Evolutionary conservation across 352 stramenopile genomes (phyloP).

Genomic region (Pythium apleroticum): DNA sequence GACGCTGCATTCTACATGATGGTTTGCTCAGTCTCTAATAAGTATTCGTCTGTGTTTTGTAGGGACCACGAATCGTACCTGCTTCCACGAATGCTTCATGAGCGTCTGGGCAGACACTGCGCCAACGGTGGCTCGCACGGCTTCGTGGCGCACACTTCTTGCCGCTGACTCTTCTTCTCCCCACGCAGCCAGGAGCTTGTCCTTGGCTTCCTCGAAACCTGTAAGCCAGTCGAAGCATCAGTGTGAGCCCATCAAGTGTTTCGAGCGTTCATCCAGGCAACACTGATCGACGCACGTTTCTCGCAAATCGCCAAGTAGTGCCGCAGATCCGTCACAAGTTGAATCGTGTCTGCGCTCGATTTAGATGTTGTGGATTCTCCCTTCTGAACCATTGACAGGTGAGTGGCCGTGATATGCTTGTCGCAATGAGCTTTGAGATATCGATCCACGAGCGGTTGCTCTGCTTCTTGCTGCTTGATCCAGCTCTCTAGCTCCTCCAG

Average conservation of each 20-base stretch:
- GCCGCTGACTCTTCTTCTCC: slow-evolving; percentile 29
- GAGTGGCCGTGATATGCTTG: slow-evolving; percentile 15
- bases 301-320: slow-evolving; percentile 34
- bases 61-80: slow-evolving; percentile 17
- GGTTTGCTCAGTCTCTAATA: not conserved
- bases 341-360: slow-evolving; percentile 19
- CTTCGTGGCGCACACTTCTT: slow-evolving; percentile 31
- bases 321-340: slow-evolving; percentile 36
- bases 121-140: slow-evolving; percentile 34
- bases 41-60: not conserved
- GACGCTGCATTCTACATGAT: slow-evolving; percentile 4
- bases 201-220: slow-evolving; percentile 41
- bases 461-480: slow-evolving; percentile 12
- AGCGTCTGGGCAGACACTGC: slow-evolving; percentile 39
- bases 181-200: slow-evolving; percentile 34
- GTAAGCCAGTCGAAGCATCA: not conserved
- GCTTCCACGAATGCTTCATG: slow-evolving; percentile 40
- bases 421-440: slow-evolving; percentile 20
- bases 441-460: slow-evolving; percentile 21
- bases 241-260: no score
- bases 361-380: not conserved
- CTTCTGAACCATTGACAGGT: slow-evolving; percentile 5
- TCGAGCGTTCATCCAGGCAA: not conserved
- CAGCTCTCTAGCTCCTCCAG: slow-evolving; percentile 19
- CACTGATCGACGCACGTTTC: slow-evolving; percentile 34